phyloP scores from a whole-genome alignment of 2,329 filamentous ascomycete species.

The Sclerotinia minor region DNA sequence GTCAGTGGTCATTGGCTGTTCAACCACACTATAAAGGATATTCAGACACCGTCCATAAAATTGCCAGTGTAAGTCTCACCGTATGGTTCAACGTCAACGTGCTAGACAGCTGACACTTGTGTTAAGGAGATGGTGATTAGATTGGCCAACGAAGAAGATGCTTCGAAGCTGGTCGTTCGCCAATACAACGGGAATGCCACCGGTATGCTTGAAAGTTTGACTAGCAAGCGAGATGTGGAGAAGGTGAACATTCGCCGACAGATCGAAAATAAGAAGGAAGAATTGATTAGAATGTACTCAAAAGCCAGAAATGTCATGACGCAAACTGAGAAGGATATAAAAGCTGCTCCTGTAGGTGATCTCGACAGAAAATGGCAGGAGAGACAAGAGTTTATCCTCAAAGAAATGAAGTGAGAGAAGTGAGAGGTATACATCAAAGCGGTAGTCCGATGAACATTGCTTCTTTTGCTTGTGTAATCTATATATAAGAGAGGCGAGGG shows the following conservation, averaged over 20 bases:
- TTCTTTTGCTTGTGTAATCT: not conserved
- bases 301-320: slow-evolving; percentile 30
- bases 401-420: slow-evolving; percentile 29
- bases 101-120: slow-evolving; percentile 29
- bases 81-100: not conserved
- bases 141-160: slow-evolving; percentile 38
- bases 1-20: slow-evolving; percentile 37
- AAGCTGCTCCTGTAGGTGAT: slow-evolving; percentile 25
- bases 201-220: slow-evolving; percentile 33
- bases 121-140: slow-evolving; percentile 39
- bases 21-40: slow-evolving; percentile 39
- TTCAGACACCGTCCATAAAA: slow-evolving; percentile 34
- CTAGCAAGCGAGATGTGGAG: slow-evolving; percentile 29
- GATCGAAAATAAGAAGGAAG: slow-evolving; percentile 31
- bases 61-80: slow-evolving; percentile 39
- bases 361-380: slow-evolving; percentile 37
- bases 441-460: not conserved
- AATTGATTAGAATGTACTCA: slow-evolving; percentile 31
- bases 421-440: slow-evolving; percentile 21
- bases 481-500: not conserved
- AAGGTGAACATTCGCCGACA: slow-evolving; percentile 28
- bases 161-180: slow-evolving; percentile 35
- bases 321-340: slow-evolving; percentile 28
- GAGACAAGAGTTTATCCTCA: slow-evolving; percentile 33
- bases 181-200: slow-evolving; percentile 39